These are phyloP conservation scores for Mucor indicus DNA, from an alignment of 371 early-diverging fungal species.

Conservation along the genomic window DNA sequence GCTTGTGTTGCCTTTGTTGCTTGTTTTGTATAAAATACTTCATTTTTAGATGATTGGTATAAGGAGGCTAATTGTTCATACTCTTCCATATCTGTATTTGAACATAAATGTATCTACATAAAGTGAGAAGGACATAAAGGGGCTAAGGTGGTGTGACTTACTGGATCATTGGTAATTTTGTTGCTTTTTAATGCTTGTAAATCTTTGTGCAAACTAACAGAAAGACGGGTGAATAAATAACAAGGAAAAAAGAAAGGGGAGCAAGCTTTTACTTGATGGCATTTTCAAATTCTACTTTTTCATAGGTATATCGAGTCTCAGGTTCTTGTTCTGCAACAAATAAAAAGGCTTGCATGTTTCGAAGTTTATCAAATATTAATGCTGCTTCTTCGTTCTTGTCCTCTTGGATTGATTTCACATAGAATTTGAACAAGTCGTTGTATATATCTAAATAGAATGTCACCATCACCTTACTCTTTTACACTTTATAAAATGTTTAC, in stretches of 20 bases:
- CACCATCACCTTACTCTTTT: too few relatives aligned
- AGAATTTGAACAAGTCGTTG: slow-evolving; percentile 10
- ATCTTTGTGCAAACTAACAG: too few relatives aligned
- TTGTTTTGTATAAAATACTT: slow-evolving; percentile 14
- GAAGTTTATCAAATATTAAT: slow-evolving; percentile 13
- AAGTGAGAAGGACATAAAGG: neutral
- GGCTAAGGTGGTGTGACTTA: too few relatives aligned
- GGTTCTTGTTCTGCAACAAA: slow-evolving; percentile 6
- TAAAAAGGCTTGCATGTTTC: slow-evolving; percentile 11
- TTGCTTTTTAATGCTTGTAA: too few relatives aligned
- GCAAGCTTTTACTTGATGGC: slow-evolving; percentile 5
- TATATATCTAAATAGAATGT: slow-evolving; percentile 6
- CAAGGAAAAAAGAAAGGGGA: neutral
- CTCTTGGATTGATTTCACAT: slow-evolving; percentile 6
- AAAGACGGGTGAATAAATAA: too few relatives aligned
- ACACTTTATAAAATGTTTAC: slow-evolving; percentile 3
- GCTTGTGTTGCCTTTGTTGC: slow-evolving; percentile 9
- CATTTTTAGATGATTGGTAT: slow-evolving; percentile 5
- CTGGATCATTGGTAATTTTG: too few relatives aligned
- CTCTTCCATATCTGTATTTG: neutral
- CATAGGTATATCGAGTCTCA: neutral
- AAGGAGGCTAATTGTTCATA: neutral
- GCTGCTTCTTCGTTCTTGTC: slow-evolving; percentile 15
- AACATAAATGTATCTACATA: slow-evolving; percentile 3
- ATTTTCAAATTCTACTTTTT: slow-evolving; percentile 10